Evolutionary conservation across 768 basidiomycete species (phyloP), one percentile per base, ranked within the genome.

Genomic region (Russula abietina): DNA sequence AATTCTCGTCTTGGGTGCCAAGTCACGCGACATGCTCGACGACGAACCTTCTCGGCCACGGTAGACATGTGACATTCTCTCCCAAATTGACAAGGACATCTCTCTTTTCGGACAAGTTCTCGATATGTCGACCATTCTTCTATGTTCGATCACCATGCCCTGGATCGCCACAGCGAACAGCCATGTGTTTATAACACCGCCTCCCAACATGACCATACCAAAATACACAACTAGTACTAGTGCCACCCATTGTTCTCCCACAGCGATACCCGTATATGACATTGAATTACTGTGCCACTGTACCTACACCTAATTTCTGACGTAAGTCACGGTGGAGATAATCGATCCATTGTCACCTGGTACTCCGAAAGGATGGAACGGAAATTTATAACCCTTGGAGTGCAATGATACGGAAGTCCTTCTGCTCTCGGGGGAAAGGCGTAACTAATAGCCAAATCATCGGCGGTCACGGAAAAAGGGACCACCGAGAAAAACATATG

Each of bases 21-120:
- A 16, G 43, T 50, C 41, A 50, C 55, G 9, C 58, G 59, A 55
- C 53, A 51, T 60, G 1, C 54, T 45, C 63, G 63, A 24, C 63
- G 58, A 38, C 58, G 52, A 38, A 64, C 54, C 33, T 36, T 60
- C 39, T 64, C 63, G 4, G 63, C 63, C 11, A 56, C 63, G 0
- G 63, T 24, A 5, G 63, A 64, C 54, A 64, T 64, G 39, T 64
- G 59, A 64, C 48, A 45, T 36, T 22, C 7, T 19, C 33, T 12
- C n/a, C 16, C 28, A 38, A 38, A 16, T 16, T 57, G 30, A 36
- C 16, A 22, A 53, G 3, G 8, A 22, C 36, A 38, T 30, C 16
- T 51, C 16, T 30, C 22, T 51, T 24, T 41, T 32, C 19, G 51
- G 49, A 9, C 33, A 36, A 17, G 17, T 36, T 52, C 30, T 32